phyloP scores from a whole-genome alignment of 2,329 filamentous ascomycete genomes.

The Dendryphion nanum region DNA sequence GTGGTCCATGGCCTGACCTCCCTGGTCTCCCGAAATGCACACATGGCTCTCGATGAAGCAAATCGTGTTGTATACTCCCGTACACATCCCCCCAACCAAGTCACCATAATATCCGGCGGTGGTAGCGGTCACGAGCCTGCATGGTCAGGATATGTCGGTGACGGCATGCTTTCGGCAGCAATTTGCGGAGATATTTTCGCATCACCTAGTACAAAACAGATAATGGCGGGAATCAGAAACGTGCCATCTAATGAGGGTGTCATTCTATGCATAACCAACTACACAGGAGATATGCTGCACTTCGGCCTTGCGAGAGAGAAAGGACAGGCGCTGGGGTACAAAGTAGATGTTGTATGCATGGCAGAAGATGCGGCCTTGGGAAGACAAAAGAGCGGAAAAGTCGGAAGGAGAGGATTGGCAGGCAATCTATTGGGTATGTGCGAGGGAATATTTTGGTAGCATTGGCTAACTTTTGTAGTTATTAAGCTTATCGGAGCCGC shows the following conservation, averaged over 20 bases:
- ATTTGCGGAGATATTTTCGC: constrained; percentile 52
- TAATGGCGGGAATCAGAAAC: constrained; percentile 49
- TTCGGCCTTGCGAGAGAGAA: constrained; percentile 51
- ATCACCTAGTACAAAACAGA: constrained; percentile 48
- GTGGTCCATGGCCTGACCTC: constrained; percentile 50
- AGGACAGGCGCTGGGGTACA: constrained; percentile 44
- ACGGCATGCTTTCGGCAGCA: constrained; percentile 49
- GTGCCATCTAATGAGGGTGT: constrained; percentile 47
- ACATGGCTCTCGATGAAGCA: constrained; percentile 44
- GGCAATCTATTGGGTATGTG: constrained; percentile 48
- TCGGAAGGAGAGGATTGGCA: constrained; percentile 50
- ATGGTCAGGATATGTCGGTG: constrained; percentile 50
- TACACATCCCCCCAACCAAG: constrained; percentile 43
- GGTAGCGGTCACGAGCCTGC: constrained; percentile 51
- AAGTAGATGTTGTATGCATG: constrained; percentile 49
- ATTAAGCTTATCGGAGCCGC: constrained; percentile 49
- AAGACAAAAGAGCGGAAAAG: constrained; percentile 48
- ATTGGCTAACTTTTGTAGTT: constrained; percentile 30
- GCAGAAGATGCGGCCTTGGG: constrained; percentile 50
- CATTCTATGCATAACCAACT: constrained; percentile 51
- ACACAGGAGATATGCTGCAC: constrained; percentile 51
- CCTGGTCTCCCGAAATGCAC: constrained; percentile 45
- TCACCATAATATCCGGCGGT: constrained; percentile 48
- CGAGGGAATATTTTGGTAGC: background rate
- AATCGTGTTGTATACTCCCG: constrained; percentile 51